Conservation (phyloP, 768 basidiomycete species). For the Trametes cubensis region DNA sequence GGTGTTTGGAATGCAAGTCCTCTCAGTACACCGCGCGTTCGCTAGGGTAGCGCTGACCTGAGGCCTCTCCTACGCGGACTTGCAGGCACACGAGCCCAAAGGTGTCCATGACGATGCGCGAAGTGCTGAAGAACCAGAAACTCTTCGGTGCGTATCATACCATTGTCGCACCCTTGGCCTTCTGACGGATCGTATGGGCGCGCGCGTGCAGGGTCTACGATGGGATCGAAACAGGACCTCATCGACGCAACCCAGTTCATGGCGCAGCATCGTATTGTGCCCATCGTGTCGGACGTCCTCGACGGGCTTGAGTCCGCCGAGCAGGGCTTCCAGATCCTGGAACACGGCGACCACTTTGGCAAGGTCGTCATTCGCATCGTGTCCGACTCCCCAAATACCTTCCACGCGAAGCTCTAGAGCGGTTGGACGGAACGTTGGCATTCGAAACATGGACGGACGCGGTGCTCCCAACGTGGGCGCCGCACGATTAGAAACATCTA, state of each 20-base stretch:
- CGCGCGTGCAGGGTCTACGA: slow-evolving; percentile 64
- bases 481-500: background rate
- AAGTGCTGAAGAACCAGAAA: slow-evolving; percentile 74
- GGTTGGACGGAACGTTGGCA: background rate
- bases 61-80: slow-evolving; percentile 9
- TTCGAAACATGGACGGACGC: background rate
- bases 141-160: slow-evolving; percentile 59
- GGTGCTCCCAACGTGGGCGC: background rate
- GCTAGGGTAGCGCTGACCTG: slow-evolving; percentile 9
- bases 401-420: slow-evolving; percentile 14
- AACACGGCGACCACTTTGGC: slow-evolving; percentile 70
- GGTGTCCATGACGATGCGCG: slow-evolving; percentile 73
- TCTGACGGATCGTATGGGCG: background rate
- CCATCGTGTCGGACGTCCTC: slow-evolving; percentile 71
- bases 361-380: slow-evolving; percentile 67
- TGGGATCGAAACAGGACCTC: slow-evolving; percentile 81
- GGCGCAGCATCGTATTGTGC: slow-evolving; percentile 63
- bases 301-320: slow-evolving; percentile 58
- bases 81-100: slow-evolving; percentile 62
- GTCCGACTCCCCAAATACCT: slow-evolving; percentile 5
- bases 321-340: slow-evolving; percentile 70
- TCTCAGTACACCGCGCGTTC: background rate
- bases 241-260: slow-evolving; percentile 73
- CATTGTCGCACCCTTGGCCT: too few species aligned
- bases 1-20: slow-evolving; percentile 42